These are phyloP conservation scores for Helotiales sp. DNA, from an alignment of 2,329 filamentous ascomycete genomes.

Conservation along the genomic window DNA sequence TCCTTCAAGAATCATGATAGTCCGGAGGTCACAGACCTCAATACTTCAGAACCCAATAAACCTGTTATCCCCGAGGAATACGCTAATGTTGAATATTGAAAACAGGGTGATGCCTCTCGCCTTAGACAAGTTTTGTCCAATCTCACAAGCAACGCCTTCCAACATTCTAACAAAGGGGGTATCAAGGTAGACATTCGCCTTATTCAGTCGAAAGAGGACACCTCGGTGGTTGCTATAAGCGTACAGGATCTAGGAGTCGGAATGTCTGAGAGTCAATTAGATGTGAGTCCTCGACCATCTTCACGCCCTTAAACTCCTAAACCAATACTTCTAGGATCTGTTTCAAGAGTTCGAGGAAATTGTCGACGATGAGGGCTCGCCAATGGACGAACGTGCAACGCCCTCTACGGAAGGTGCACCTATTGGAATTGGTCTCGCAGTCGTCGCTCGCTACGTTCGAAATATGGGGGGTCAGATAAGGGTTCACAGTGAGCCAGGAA, in stretches of 20 bases:
- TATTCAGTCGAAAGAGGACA: conserved; percentile 11
- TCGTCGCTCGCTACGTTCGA: conserved; percentile 27
- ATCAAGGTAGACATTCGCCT: conserved; percentile 28
- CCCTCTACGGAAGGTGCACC: conserved; percentile 8
- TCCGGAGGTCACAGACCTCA: no score
- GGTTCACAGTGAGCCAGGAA: conserved; percentile 25
- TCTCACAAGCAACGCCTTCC: conserved; percentile 27
- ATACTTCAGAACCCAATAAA: no score
- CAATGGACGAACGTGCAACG: background rate
- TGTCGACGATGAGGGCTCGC: conserved; percentile 20
- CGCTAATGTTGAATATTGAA: background rate
- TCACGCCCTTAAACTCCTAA: background rate
- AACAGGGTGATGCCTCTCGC: conserved; percentile 21
- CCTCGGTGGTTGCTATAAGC: conserved; percentile 19
- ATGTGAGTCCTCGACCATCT: conserved; percentile 11
- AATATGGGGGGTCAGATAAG: conserved; percentile 28
- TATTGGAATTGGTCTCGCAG: conserved; percentile 21
- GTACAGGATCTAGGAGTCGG: conserved; percentile 27
- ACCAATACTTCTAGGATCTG: conserved; percentile 11
- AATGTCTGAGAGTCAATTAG: conserved; percentile 27
- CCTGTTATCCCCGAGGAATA: background rate
- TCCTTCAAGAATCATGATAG: no score
- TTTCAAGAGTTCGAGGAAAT: conserved; percentile 29
- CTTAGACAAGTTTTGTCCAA: conserved; percentile 26
- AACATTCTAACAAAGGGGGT: conserved; percentile 19